Evolutionary conservation across 1,284 basidiomycete genomes (phyloP).

Genomic region (Mycena citricolor): DNA sequence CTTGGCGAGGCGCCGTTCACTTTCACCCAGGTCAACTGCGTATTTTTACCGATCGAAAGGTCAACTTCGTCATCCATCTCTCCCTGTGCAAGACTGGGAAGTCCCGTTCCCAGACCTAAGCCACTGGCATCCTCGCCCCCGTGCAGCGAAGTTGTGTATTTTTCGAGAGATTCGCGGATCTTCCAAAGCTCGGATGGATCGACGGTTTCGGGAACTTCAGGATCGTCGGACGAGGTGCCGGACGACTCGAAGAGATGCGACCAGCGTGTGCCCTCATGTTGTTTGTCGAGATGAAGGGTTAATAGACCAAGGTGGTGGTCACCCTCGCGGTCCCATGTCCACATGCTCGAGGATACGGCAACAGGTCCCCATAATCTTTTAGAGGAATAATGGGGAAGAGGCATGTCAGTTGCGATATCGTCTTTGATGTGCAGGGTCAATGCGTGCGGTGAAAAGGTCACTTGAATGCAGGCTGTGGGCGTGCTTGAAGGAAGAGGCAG

Average conservation of each 20-base stretch:
- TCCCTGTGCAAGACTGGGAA: constrained; percentile 77
- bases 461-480: constrained; percentile 60
- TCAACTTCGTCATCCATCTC: constrained; percentile 87
- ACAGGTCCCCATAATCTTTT: constrained; percentile 78
- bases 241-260: constrained; percentile 71
- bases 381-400: constrained; percentile 59
- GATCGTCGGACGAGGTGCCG: constrained; percentile 44
- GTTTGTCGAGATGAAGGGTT: constrained; percentile 84
- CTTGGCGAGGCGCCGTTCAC: constrained; percentile 43
- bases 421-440: constrained; percentile 64
- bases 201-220: constrained; percentile 86
- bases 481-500: constrained; percentile 78
- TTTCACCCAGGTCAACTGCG: constrained; percentile 63
- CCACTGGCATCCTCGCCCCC: constrained; percentile 61
- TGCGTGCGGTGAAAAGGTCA: constrained; percentile 64
- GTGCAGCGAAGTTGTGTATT: constrained; percentile 70
- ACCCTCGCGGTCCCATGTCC: constrained; percentile 84
- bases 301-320: constrained; percentile 67
- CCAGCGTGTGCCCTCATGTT: constrained; percentile 81
- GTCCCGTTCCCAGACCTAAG: constrained; percentile 55
- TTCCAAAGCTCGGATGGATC: constrained; percentile 79
- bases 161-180: constrained; percentile 81
- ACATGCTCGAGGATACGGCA: constrained; percentile 70
- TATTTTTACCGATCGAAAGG: constrained; percentile 58
- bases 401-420: constrained; percentile 34